Conservation (phyloP, 1,284 basidiomycete species). For the Singerocomus rubriflavus region DNA sequence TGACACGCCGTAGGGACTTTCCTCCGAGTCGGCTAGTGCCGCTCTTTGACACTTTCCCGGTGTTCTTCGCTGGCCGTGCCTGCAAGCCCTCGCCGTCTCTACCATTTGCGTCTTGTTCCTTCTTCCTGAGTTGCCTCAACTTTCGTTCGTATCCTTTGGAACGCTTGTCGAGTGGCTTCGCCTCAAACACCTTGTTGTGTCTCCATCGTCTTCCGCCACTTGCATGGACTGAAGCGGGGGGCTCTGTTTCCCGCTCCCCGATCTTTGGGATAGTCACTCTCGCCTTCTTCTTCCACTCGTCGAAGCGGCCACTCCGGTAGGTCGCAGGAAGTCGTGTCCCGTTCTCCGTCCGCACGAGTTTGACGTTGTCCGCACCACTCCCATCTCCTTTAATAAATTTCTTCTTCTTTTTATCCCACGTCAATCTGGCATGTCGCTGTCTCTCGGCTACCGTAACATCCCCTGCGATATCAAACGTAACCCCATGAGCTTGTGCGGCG, state of each 20-base stretch:
- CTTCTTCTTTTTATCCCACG: slow-evolving; percentile 97
- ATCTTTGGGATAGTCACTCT: slow-evolving; percentile 71
- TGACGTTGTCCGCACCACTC: slow-evolving; percentile 88
- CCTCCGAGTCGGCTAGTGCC: slow-evolving; percentile 47
- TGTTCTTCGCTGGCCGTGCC: slow-evolving; percentile 14
- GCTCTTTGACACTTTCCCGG: slow-evolving; percentile 27
- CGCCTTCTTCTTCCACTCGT: slow-evolving; percentile 89
- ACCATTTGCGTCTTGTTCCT: slow-evolving; percentile 32
- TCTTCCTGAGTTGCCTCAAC: slow-evolving; percentile 57
- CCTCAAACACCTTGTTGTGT: slow-evolving; percentile 57
- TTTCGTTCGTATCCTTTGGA: slow-evolving; percentile 71
- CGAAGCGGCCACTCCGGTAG: slow-evolving; percentile 91
- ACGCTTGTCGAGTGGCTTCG: slow-evolving; percentile 73
- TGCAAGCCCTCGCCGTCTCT: slow-evolving; percentile 20
- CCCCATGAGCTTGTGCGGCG: slow-evolving; percentile 77
- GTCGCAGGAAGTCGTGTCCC: slow-evolving; percentile 91
- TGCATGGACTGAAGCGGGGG: slow-evolving; percentile 29
- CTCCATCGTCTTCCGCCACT: slow-evolving; percentile 58
- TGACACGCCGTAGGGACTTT: slow-evolving; percentile 62
- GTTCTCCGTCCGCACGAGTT: slow-evolving; percentile 91
- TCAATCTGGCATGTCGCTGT: slow-evolving; percentile 62
- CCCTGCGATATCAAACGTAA: slow-evolving; percentile 80
- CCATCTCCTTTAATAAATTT: slow-evolving; percentile 88
- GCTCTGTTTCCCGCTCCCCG: slow-evolving; percentile 61
- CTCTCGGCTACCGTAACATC: slow-evolving; percentile 64